Conservation (phyloP, 371 early-diverging fungal species). For the Basidiobolus meristosporus region DNA sequence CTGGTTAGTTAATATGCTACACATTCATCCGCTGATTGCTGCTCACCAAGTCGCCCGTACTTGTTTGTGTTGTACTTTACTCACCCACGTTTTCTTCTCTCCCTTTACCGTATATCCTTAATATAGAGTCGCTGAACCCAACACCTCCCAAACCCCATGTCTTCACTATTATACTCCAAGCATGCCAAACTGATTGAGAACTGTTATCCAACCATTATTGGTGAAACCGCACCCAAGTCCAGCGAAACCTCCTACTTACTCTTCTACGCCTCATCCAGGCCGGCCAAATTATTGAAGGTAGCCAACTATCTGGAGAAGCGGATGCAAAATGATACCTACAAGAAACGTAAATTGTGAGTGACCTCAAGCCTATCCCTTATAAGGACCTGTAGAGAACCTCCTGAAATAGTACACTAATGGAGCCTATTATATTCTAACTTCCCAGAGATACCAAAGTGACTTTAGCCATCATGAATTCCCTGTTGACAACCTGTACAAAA, state of each 20-base stretch:
- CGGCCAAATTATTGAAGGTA: conserved; percentile 82
- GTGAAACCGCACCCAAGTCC: conserved; percentile 59
- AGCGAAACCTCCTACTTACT: conserved; percentile 74
- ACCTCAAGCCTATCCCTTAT: neutral
- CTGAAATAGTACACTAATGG: neutral
- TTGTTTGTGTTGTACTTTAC: too few species aligned
- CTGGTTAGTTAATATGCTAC: too few species aligned
- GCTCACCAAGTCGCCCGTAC: too few species aligned
- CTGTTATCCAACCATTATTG: conserved; percentile 73
- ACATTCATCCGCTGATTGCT: too few species aligned
- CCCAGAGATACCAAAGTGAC: conserved; percentile 6
- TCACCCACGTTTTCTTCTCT: too few species aligned
- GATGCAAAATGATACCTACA: conserved; percentile 41
- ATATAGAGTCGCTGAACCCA: too few species aligned
- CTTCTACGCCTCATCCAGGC: conserved; percentile 77
- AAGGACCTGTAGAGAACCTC: neutral
- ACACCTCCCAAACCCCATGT: too few species aligned
- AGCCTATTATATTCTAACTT: neutral
- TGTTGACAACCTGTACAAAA: conserved; percentile 2
- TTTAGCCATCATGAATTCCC: conserved; percentile 1
- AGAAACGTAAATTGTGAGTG: conserved; percentile 33
- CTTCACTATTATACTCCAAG: conserved; percentile 32
- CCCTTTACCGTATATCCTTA: too few species aligned
- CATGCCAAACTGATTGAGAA: conserved; percentile 82
- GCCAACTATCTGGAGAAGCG: conserved; percentile 67